phyloP scores from a whole-genome alignment of 169 alveolate genomes.

The Miamiensis avidus region DNA sequence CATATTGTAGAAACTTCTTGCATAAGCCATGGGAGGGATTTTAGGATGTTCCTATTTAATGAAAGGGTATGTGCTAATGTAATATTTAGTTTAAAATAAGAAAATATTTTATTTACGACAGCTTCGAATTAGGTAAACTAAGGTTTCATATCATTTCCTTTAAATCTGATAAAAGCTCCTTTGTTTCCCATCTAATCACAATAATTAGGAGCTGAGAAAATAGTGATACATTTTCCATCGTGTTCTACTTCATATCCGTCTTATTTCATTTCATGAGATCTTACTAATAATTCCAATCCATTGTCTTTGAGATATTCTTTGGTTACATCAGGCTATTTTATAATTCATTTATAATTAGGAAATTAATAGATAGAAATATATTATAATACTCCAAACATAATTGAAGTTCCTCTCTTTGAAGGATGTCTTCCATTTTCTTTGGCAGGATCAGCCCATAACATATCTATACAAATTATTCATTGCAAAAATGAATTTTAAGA shows the following conservation, averaged over 20 bases:
- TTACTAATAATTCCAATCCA: conserved; percentile 88
- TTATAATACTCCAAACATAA: conserved; percentile 94
- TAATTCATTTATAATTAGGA: not conserved
- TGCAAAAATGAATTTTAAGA: not conserved
- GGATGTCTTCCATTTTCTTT: conserved; percentile 96
- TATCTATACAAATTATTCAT: conserved; percentile 57
- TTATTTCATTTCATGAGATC: conserved; percentile 98
- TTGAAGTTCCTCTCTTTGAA: conserved; percentile 97
- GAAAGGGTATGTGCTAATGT: not conserved
- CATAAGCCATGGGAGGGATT: conserved; percentile 94
- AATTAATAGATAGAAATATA: conserved; percentile 40
- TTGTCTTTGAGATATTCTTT: not conserved
- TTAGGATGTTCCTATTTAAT: conserved; percentile 87
- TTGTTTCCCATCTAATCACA: conserved; percentile 99
- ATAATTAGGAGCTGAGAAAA: conserved; percentile 99
- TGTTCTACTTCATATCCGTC: conserved; percentile 98
- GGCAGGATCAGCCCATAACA: conserved; percentile 99
- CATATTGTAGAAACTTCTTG: conserved; percentile 50
- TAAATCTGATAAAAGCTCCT: conserved; percentile 93
- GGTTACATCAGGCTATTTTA: not conserved
- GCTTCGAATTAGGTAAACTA: conserved; percentile 89
- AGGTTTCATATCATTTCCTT: conserved; percentile 92
- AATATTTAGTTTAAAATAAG: not conserved
- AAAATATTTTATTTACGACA: conserved; percentile 66
- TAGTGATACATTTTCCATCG: conserved; percentile 96